These are phyloP conservation scores for Exophiala mesophila DNA, from an alignment of 2,329 filamentous ascomycete species.

Conservation along the genomic window DNA sequence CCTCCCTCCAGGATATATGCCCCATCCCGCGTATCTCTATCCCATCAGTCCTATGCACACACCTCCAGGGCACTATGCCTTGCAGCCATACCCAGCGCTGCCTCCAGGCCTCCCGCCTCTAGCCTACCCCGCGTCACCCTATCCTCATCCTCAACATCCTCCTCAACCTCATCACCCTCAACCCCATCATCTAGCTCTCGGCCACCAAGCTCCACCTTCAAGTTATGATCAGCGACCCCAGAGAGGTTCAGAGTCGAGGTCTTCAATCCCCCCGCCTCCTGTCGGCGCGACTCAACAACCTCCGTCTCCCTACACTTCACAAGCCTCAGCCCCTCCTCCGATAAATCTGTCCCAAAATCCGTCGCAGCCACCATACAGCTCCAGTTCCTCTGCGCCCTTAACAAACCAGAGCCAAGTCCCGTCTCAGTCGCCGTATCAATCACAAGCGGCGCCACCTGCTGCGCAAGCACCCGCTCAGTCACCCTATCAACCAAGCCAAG, in stretches of 20 bases:
- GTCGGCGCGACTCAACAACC: conserved; percentile 25
- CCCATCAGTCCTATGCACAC: conserved; percentile 42
- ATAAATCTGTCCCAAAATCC: conserved; percentile 28
- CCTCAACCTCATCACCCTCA: conserved; percentile 14
- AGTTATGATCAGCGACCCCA: conserved; percentile 25
- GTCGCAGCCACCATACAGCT: background rate
- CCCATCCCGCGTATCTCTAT: conserved; percentile 36
- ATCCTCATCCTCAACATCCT: conserved; percentile 8
- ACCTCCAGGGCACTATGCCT: conserved; percentile 33
- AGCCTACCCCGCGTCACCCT: conserved; percentile 15
- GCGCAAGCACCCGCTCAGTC: conserved; percentile 17
- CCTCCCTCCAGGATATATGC: conserved; percentile 29
- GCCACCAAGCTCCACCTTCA: conserved; percentile 24
- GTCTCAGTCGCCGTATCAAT: background rate
- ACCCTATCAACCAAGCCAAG: conserved; percentile 7
- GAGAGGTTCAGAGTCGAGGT: conserved; percentile 30
- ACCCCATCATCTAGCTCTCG: conserved; percentile 15
- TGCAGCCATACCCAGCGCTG: conserved; percentile 19
- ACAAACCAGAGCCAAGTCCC: background rate
- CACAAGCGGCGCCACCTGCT: background rate
- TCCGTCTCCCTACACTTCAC: conserved; percentile 18
- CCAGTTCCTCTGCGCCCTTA: conserved; percentile 13
- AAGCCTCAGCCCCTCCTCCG: conserved; percentile 33
- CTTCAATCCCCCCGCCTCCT: conserved; percentile 32
- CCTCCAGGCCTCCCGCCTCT: conserved; percentile 19